phyloP scores from a whole-genome alignment of 2,329 filamentous ascomycete genomes.

The Phyllosticta capitalensis region DNA sequence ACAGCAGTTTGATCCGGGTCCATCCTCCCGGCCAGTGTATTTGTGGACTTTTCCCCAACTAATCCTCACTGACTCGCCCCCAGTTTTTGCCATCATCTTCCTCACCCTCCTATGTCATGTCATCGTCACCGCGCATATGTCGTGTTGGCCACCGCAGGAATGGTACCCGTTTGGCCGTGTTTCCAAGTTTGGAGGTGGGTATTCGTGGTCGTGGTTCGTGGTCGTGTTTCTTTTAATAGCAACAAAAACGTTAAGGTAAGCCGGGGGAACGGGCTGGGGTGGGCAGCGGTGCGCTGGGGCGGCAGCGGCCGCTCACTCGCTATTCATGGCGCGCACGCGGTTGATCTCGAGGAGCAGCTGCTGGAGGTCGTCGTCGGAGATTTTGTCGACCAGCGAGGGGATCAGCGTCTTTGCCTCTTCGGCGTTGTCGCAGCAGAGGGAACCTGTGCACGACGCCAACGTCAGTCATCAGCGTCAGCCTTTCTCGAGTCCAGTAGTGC shows the following conservation, averaged over 20 bases:
- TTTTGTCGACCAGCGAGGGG: slow-evolving; percentile 80
- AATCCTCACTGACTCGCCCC: not conserved
- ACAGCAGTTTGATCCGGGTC: not conserved
- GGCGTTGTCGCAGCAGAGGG: slow-evolving; percentile 80
- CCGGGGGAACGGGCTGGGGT: not conserved
- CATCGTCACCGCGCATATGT: not conserved
- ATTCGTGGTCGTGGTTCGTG: not conserved
- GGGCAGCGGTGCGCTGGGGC: too few species aligned
- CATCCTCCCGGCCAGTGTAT: not conserved
- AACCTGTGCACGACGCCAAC: slow-evolving; percentile 48
- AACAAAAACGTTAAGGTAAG: not conserved
- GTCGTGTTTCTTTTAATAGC: not conserved
- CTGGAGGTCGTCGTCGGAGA: slow-evolving; percentile 79
- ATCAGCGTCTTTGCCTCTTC: slow-evolving; percentile 97
- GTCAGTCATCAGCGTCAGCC: not conserved
- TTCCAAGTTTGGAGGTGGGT: not conserved
- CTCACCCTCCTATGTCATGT: not conserved
- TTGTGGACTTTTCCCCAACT: not conserved
- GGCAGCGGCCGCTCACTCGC: not conserved
- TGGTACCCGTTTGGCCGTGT: not conserved
- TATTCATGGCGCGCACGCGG: slow-evolving; percentile 49
- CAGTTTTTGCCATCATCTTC: not conserved
- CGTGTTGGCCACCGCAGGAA: not conserved
- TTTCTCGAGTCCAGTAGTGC: not conserved
- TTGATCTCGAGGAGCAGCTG: slow-evolving; percentile 83